phyloP scores from a whole-genome alignment of 148 eudicot species.

The Rhododendron kiyosumense region DNA sequence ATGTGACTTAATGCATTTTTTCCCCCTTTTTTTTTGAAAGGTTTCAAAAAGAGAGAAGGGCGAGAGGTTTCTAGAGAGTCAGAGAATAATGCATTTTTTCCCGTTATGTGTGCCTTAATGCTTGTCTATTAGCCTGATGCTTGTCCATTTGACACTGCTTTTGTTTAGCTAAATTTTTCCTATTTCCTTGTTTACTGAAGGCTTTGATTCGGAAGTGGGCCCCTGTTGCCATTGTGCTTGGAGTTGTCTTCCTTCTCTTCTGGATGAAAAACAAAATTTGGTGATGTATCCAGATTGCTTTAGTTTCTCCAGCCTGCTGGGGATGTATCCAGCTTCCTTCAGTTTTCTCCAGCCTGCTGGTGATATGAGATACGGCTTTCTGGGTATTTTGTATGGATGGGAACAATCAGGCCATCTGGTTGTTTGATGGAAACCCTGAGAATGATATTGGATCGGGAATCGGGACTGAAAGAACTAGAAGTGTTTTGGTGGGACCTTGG shows the following conservation, averaged over 20 bases:
- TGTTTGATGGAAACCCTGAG: neutral
- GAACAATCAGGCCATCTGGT: neutral
- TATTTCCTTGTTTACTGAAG: constrained; percentile 22
- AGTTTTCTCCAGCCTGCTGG: neutral
- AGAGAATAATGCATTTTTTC: too few relatives aligned
- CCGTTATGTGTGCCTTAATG: neutral
- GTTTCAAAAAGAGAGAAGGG: too few relatives aligned
- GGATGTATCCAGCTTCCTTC: neutral
- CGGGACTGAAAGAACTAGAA: neutral
- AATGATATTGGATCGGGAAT: neutral
- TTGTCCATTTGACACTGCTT: neutral
- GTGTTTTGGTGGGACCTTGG: neutral
- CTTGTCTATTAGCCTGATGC: neutral
- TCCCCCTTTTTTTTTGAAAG: too few relatives aligned
- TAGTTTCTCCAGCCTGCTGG: neutral
- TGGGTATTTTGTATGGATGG: neutral
- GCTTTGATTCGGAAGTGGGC: constrained; percentile 88
- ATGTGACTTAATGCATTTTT: neutral
- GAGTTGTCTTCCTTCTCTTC: constrained; percentile 73
- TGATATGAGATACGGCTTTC: neutral
- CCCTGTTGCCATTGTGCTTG: constrained; percentile 82
- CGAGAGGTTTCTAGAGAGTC: too few relatives aligned
- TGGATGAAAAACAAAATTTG: constrained; percentile 76
- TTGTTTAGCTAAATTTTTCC: neutral
- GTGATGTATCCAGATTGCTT: constrained; percentile 28